Evolutionary conservation across 2,329 filamentous ascomycete species (phyloP), one percentile per base, ranked within the genome.

Genomic region (Incumbomyces delicatus): DNA sequence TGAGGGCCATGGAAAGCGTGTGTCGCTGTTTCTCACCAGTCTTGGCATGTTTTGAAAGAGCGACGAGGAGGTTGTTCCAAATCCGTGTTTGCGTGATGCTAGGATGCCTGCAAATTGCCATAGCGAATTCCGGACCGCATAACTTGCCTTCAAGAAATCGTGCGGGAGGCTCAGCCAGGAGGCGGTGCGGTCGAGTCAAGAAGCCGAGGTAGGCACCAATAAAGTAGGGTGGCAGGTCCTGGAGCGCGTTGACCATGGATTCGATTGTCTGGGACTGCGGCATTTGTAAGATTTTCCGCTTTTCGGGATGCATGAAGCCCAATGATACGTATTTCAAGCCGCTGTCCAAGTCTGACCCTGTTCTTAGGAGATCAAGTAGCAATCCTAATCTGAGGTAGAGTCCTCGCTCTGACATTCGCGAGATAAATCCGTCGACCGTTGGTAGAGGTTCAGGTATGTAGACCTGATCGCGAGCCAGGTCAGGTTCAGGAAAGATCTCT

Each of bases 361-460:
- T 57, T 5, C 63, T 60, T n/a, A 81, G 50, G n/a, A 81, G 60
- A 42, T 74, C 67, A 2, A 66, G 65, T 8, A 81, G 58, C 10
- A 74, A 65, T 33, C 62, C 63, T 2, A 59, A 62, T 2, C 62
- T 60, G 8, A 74, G 68, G 6, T 56, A 59, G 17, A 79, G 56
- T 2, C 66, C 63, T 31, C 69, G 63, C 1, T 58, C 61, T 20
- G 63, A 56, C 68, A 81, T 77, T 35, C 72, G 62, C 14, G 68
- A 54, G 36, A 75, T 67, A 30, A 83, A 67, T 10, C 70, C 64
- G n/a, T 72, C 64, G 14, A 74, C 56, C 0, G 66, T 68, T 5
- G 78, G 78, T 12, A 76, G 69, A 35, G 73, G 66, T 12, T 70
- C 70, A 20, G 68, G 68, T 10, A 79, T 69, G 58, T 80, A 80